Evolutionary conservation across 495 filamentous ascomycete species (phyloP), one percentile per base, ranked within the genome.

Genomic region (Cercophora newfieldiana): DNA sequence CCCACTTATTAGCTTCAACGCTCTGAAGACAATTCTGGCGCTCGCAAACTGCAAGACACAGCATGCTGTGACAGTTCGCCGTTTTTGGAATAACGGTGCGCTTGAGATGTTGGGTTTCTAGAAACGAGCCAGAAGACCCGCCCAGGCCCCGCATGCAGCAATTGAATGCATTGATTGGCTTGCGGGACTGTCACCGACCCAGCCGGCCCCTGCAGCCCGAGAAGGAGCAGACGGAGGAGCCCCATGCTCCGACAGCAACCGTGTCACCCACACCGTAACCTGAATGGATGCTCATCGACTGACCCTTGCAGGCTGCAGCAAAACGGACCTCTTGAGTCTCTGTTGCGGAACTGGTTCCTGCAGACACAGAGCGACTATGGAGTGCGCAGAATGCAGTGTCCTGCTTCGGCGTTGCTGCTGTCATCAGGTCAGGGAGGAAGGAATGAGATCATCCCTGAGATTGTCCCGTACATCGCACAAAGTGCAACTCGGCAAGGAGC

Each of bases 131-230:
- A 59, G 21, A 28, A 25, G 21, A n/a, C 4, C 21, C 21, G 10
- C n/a, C 58, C 31, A 60, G 47, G 58, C 58, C 16, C 18, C 31
- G 6, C 33, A 25, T 47, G n/a, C 7, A n/a, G 14, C 18, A 48
- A 8, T 48, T 24, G 31, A 22, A 16, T 0, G n/a, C 21, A 7
- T 3, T 37, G 1, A 60, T 60, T 60, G 58, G 58, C n/a, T 60
- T 31, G 58, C 58, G 58, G 58, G 58, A 47, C 7, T 7, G 8
- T 19, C 19, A 16, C 30, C 33, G 31, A 47, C 31, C 18, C 58
- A 60, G 33, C 31, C 58, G 58, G 58, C 58, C 58, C 58, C 58
- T 60, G 31, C 58, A 60, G 16, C 51, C 51, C 21, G 19, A 55
- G 25, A 55, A 12, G 7, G 14, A 3, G 26, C 49, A 28, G 51